Conservation (phyloP, 2,329 filamentous ascomycete species). For the Aspergillus pseudoglaucus region DNA sequence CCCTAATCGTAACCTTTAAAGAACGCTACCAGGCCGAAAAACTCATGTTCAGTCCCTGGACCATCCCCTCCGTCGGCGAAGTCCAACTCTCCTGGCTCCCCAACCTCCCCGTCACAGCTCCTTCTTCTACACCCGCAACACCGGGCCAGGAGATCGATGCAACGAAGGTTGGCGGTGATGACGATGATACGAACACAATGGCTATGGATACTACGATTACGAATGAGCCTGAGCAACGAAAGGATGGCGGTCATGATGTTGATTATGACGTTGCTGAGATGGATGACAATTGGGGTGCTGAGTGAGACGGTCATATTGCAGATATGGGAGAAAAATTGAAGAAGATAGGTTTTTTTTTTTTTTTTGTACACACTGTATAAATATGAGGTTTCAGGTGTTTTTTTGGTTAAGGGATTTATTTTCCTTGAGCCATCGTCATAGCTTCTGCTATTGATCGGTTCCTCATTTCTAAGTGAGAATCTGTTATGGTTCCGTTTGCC, state of each 20-base stretch:
- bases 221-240: conserved; percentile 11
- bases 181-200: conserved; percentile 14
- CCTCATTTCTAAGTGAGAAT: too few relatives aligned
- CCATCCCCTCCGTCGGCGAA: conserved; percentile 48
- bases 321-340: too few relatives aligned
- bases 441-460: too few relatives aligned
- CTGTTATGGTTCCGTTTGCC: too few relatives aligned
- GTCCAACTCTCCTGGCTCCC: conserved; percentile 52
- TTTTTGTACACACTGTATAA: too few relatives aligned
- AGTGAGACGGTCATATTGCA: background rate
- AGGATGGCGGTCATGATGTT: conserved; percentile 30
- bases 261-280: conserved; percentile 48
- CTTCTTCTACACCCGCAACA: conserved; percentile 8
- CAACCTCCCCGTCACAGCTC: conserved; percentile 24
- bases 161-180: conserved; percentile 16
- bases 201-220: conserved; percentile 23
- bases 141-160: conserved; percentile 11
- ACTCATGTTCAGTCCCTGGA: conserved; percentile 42
- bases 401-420: too few relatives aligned
- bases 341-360: too few relatives aligned
- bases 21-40: conserved; percentile 50
- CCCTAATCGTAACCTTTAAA: conserved; percentile 41
- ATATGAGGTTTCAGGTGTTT: too few relatives aligned
- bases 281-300: conserved; percentile 38
- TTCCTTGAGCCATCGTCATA: too few relatives aligned